These are phyloP conservation scores for Ceratocystis destructans DNA, from an alignment of 2,329 filamentous ascomycete genomes.

Conservation along the genomic window DNA sequence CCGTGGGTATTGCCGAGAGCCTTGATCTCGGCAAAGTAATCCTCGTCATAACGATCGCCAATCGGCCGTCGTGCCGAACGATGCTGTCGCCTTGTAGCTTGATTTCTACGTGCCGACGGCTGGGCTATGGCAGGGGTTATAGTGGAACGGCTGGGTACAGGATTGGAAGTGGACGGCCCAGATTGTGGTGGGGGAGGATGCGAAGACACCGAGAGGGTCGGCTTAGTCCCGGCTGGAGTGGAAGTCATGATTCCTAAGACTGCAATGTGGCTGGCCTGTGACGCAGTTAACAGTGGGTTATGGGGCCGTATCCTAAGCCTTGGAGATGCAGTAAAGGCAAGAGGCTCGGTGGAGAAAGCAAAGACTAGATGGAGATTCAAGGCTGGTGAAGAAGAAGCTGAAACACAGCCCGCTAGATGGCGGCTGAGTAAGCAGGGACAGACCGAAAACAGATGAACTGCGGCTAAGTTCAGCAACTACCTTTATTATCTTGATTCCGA, in stretches of 20 bases:
- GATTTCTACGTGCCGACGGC: conserved; percentile 54
- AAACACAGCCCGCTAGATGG: neutral
- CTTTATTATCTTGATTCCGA: neutral
- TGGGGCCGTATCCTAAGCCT: too few relatives aligned
- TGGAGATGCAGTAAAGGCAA: too few relatives aligned
- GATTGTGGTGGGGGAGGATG: neutral
- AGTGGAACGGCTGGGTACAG: neutral
- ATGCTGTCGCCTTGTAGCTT: conserved; percentile 67
- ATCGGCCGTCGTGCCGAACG: conserved; percentile 64
- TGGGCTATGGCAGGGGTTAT: conserved; percentile 21
- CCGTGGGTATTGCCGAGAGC: conserved; percentile 44
- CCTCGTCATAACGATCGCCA: conserved; percentile 45
- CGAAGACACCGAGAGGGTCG: neutral
- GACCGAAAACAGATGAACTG: neutral
- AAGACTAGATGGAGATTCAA: neutral
- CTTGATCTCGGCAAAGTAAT: conserved; percentile 69
- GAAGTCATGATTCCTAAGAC: neutral
- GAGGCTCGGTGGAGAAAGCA: neutral
- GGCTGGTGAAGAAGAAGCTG: neutral
- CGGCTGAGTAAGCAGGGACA: neutral
- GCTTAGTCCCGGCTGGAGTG: neutral
- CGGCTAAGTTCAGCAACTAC: neutral
- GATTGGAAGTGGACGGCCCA: neutral
- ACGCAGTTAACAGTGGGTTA: too few relatives aligned
- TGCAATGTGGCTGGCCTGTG: neutral